Conservation (phyloP, 768 basidiomycete genomes). For the Megacollybia marginata region DNA sequence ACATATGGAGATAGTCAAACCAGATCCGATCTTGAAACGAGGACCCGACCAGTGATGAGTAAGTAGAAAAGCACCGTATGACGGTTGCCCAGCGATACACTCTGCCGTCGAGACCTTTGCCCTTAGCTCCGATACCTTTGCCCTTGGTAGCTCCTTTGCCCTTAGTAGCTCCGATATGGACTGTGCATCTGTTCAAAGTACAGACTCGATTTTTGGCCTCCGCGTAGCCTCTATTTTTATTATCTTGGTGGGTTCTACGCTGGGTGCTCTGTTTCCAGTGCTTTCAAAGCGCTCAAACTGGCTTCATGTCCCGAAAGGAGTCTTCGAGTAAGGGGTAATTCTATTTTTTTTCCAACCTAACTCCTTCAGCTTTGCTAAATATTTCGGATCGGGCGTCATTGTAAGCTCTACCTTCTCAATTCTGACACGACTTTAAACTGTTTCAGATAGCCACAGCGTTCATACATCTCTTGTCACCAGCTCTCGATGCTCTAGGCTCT, state of each 20-base stretch:
- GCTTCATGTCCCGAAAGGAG: constrained; percentile 47
- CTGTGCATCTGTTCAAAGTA: constrained; percentile 50
- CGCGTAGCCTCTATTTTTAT: constrained; percentile 73
- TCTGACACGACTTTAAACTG: constrained; percentile 1
- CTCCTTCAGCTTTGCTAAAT: constrained; percentile 67
- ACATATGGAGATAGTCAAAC: too few species aligned
- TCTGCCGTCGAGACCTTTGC: too few species aligned
- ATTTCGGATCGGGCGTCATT: constrained; percentile 86
- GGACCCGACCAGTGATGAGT: too few species aligned
- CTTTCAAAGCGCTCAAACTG: constrained; percentile 43
- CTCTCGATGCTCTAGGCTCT: constrained; percentile 59
- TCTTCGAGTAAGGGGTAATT: constrained; percentile 57
- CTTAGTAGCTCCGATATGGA: neutral
- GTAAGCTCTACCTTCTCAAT: constrained; percentile 30
- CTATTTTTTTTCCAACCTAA: neutral
- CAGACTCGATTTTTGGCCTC: constrained; percentile 38
- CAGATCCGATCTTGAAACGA: too few species aligned
- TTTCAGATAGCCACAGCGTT: constrained; percentile 82
- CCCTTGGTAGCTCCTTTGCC: too few species aligned
- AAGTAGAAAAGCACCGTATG: too few species aligned
- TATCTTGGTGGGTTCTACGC: constrained; percentile 50
- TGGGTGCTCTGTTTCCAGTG: constrained; percentile 68
- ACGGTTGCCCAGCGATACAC: too few species aligned
- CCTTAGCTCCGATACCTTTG: too few species aligned
- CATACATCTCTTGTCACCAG: constrained; percentile 77